Percentiles rank a stretch among this genome's conserved stretches.
Conservation (phyloP, 2,329 filamentous ascomycete genomes). For the Orbilia brochopaga region DNA sequence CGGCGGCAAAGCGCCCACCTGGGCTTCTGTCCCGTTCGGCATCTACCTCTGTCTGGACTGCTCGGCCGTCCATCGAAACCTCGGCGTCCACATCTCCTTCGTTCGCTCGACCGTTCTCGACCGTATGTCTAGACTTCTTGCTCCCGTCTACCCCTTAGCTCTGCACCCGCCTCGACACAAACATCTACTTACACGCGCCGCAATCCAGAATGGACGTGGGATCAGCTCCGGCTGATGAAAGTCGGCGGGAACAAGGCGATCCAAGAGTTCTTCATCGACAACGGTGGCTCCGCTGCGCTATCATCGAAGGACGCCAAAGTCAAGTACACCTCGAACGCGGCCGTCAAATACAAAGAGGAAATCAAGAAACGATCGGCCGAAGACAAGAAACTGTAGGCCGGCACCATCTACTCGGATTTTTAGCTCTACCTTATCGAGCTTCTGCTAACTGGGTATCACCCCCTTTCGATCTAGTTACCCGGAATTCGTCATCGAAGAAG, state of each 20-base stretch:
- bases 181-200: slow-evolving; percentile 15
- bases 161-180: slow-evolving; percentile 5
- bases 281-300: slow-evolving; percentile 89
- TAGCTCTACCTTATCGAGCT: not conserved
- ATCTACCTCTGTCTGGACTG: slow-evolving; percentile 99
- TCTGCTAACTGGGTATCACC: slow-evolving; percentile 7
- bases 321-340: slow-evolving; percentile 93
- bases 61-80: slow-evolving; percentile 93
- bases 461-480: slow-evolving; percentile 68
- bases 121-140: slow-evolving; percentile 68
- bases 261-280: slow-evolving; percentile 96
- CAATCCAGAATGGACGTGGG: slow-evolving; percentile 90
- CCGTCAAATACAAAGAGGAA: slow-evolving; percentile 97
- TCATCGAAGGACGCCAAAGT: slow-evolving; percentile 96
- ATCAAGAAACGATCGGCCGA: slow-evolving; percentile 81
- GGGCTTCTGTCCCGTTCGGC: slow-evolving; percentile 95
- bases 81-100: slow-evolving; percentile 98
- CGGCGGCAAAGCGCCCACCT: slow-evolving; percentile 94
- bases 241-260: slow-evolving; percentile 97
- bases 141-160: slow-evolving; percentile 19
- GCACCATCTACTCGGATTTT: slow-evolving; percentile 6
- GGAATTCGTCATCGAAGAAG: slow-evolving; percentile 79
- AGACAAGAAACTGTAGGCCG: slow-evolving; percentile 80
- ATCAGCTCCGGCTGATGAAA: slow-evolving; percentile 96
- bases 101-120: slow-evolving; percentile 98